Base-by-base conservation (phyloP, 208 protist genomes). In the Trypanosomatidae sp. region DNA sequence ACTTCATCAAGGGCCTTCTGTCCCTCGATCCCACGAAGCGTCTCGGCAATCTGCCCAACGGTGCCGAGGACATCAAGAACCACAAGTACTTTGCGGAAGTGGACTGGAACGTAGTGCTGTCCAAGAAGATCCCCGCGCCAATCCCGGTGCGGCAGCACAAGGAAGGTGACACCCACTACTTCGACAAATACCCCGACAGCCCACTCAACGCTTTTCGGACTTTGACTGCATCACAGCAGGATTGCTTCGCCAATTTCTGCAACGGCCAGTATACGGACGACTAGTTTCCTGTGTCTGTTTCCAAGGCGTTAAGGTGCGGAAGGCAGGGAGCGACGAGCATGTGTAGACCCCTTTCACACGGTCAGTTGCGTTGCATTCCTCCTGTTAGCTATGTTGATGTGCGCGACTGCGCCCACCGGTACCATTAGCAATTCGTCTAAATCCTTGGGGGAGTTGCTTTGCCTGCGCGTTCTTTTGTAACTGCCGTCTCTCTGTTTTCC, bases 71-170 rank as follows among this genome's bases (percentile, higher is more conserved):
- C 76, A 92, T 99, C 68, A 99, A 98, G 83, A 77, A 88, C 64
- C 98, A 99, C 87, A 95, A 96, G 66, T 99, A 97, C 86, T 99
- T 99, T 82, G 82, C 73, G 52, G 91, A 90, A 44, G 91, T 99
- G 17, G 94, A 99, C 82, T 99, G 98, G 94, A 75, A 93, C 56
- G 79, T 95, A 3, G 81, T 97, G 55, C 68, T 97, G 41, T 59
- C 81, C 30, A 92, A 90, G 67, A 95, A 94, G 67, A 84, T 97
- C 44, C 78, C 83, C 0, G 84, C 94, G 1, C 94, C 94, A 8
- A 97, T 97, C 67, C 89, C 88, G 12, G 91, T 97, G 30, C 89
- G 90, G 53, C 83, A 91, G 46, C 84, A 69, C 56, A 89, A 85
- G 46, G 88, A 92, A 1, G 92, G 92, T 7, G 91, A 96, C 67